Percentiles rank a stretch among this genome's conserved stretches.
Conservation (phyloP, 352 stramenopile species). For the Phytophthora macrochlamydospora region DNA sequence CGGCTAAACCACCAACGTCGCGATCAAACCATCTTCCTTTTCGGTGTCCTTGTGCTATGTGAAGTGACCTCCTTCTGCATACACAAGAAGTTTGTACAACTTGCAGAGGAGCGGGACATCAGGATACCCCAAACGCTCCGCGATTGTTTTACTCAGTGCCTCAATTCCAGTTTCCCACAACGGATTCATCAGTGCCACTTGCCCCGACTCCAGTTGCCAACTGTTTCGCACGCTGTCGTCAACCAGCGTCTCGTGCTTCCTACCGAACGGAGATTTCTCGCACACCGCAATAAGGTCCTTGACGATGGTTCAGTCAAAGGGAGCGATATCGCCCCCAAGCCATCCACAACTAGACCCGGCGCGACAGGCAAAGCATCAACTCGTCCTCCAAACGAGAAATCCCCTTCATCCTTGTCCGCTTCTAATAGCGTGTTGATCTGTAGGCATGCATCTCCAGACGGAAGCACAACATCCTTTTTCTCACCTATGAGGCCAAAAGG, state of each 20-base stretch:
- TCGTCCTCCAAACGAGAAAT: constrained; percentile 23
- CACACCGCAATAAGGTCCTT: constrained; percentile 17
- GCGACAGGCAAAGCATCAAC: constrained; percentile 2
- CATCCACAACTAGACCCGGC: constrained; percentile 1
- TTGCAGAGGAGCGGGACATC: constrained; percentile 17
- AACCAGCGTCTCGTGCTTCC: constrained; percentile 13
- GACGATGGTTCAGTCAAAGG: constrained; percentile 4
- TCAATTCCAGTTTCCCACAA: constrained; percentile 11
- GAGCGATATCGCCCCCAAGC: constrained; percentile 3
- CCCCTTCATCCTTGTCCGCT: too few relatives aligned
- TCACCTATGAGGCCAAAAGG: not conserved
- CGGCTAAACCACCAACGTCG: constrained; percentile 50
- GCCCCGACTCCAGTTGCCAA: constrained; percentile 14
- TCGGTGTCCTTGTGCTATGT: constrained; percentile 54
- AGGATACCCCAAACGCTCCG: constrained; percentile 16
- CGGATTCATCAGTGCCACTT: constrained; percentile 8
- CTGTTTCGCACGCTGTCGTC: constrained; percentile 17
- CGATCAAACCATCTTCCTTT: constrained; percentile 46
- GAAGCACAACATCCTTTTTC: too few relatives aligned
- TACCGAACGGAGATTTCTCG: constrained; percentile 19
- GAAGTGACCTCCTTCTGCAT: constrained; percentile 50
- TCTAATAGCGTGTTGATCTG: too few relatives aligned
- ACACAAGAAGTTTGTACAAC: too few relatives aligned
- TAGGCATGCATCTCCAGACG: too few relatives aligned
- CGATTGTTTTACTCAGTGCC: constrained; percentile 1